Percentiles rank a stretch among this genome's conserved stretches.
Conservation (phyloP, 805 yeast genomes). For the Myxozyma mucilagina region DNA sequence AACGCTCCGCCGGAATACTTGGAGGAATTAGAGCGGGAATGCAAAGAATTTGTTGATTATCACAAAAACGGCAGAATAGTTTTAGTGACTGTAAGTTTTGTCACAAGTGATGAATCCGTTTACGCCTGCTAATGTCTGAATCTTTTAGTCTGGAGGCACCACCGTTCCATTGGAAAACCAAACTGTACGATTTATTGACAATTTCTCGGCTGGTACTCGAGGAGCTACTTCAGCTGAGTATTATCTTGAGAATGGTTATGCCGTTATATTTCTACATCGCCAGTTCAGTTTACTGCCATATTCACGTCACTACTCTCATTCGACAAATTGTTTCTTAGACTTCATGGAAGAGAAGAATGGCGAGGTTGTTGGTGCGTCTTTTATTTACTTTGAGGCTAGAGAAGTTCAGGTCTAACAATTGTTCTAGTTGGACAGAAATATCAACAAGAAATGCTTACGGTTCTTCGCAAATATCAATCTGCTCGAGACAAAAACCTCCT, state of each 20-base stretch:
- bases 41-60: slow-evolving; percentile 58
- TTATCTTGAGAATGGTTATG: slow-evolving; percentile 80
- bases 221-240: slow-evolving; percentile 96
- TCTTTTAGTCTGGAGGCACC: slow-evolving; percentile 77
- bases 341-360: slow-evolving; percentile 61
- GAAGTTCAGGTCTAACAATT: neutral
- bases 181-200: slow-evolving; percentile 94
- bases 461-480: slow-evolving; percentile 51
- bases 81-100: slow-evolving; percentile 58
- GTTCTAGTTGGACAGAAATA: slow-evolving; percentile 54
- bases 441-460: slow-evolving; percentile 60
- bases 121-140: neutral
- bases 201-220: slow-evolving; percentile 95
- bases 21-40: slow-evolving; percentile 57
- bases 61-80: slow-evolving; percentile 62
- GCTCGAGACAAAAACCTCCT: slow-evolving; percentile 55
- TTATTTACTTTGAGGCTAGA: neutral
- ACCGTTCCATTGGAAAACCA: slow-evolving; percentile 97
- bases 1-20: slow-evolving; percentile 77
- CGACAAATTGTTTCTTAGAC: slow-evolving; percentile 82
- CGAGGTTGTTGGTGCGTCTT: slow-evolving; percentile 46
- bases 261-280: slow-evolving; percentile 88
- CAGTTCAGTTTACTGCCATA: slow-evolving; percentile 91
- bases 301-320: slow-evolving; percentile 81
- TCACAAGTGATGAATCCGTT: neutral